Evolutionary conservation across 176 grass and related monocot species (phyloP).

Genomic region (Cenchrus americanus): DNA sequence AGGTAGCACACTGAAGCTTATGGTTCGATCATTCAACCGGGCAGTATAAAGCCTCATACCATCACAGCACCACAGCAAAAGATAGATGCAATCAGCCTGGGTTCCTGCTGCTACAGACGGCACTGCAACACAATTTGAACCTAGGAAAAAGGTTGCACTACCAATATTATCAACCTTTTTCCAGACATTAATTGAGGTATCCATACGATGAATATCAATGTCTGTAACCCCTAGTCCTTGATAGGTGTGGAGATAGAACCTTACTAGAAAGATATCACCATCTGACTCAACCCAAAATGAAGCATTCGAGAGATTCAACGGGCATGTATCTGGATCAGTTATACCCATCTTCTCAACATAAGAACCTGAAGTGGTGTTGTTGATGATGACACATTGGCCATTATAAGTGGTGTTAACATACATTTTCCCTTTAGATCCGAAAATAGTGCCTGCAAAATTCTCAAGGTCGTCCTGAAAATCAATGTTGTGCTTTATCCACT

Average conservation of each 20-base stretch:
- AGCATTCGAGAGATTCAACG: not conserved
- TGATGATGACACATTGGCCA: not conserved
- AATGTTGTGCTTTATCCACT: conserved; percentile 25
- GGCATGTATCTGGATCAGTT: not conserved
- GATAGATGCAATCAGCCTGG: not conserved
- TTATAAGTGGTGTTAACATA: not conserved
- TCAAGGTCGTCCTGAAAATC: not conserved
- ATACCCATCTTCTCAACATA: conserved; percentile 8
- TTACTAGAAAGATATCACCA: conserved; percentile 6
- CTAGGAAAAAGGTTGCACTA: conserved; percentile 34
- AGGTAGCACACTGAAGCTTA: conserved; percentile 12
- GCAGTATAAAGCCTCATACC: not conserved
- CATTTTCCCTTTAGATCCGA: conserved; percentile 25
- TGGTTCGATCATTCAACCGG: not conserved
- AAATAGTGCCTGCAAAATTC: not conserved
- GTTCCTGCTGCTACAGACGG: not conserved
- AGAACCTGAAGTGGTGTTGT: not conserved
- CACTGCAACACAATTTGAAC: not conserved
- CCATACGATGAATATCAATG: conserved; percentile 19
- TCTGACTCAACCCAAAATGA: conserved; percentile 25
- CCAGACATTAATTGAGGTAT: conserved; percentile 3
- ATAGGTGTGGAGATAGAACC: not conserved
- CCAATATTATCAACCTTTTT: conserved; percentile 18
- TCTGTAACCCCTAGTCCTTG: not conserved
- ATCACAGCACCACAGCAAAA: not conserved